A percentile compares a stretch with the other conserved stretches of the same genome.
Evolutionary conservation across 2,329 filamentous ascomycete genomes (phyloP).

Genomic region (Ceratocystis huliohia): DNA sequence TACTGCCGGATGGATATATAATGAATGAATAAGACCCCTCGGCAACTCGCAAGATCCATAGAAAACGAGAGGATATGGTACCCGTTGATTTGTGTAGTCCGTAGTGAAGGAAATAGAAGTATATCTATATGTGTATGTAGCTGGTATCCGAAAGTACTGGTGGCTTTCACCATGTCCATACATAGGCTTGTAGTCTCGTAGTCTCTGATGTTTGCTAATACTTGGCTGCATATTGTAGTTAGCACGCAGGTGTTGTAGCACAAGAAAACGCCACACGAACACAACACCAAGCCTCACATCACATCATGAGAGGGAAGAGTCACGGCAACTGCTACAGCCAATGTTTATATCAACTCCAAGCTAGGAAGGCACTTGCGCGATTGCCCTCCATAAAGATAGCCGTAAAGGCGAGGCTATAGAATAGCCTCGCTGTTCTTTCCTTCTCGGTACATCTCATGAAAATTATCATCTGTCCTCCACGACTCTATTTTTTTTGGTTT

Average conservation of each 20-base stretch:
- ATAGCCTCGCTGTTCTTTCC: background rate
- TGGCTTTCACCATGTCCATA: background rate
- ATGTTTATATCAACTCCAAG: background rate
- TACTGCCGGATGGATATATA: background rate
- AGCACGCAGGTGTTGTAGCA: background rate
- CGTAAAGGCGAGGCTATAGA: background rate
- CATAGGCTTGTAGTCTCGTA: too few species aligned
- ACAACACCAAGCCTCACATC: slow-evolving; percentile 1
- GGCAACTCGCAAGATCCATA: background rate
- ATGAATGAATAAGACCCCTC: background rate
- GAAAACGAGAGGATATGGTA: background rate
- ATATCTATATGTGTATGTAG: background rate
- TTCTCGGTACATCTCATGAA: background rate
- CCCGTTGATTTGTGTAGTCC: background rate
- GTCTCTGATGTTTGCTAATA: too few species aligned
- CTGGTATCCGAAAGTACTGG: background rate
- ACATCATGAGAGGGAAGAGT: background rate
- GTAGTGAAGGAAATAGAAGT: background rate
- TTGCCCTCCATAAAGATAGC: background rate
- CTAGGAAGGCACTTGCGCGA: background rate
- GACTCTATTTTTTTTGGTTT: too few species aligned
- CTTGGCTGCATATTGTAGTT: background rate
- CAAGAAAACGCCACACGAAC: background rate
- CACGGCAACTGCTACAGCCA: background rate
- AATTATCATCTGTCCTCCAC: too few species aligned